Base-by-base conservation (phyloP, 2,329 filamentous ascomycete genomes). In the Penicillium sp. region DNA sequence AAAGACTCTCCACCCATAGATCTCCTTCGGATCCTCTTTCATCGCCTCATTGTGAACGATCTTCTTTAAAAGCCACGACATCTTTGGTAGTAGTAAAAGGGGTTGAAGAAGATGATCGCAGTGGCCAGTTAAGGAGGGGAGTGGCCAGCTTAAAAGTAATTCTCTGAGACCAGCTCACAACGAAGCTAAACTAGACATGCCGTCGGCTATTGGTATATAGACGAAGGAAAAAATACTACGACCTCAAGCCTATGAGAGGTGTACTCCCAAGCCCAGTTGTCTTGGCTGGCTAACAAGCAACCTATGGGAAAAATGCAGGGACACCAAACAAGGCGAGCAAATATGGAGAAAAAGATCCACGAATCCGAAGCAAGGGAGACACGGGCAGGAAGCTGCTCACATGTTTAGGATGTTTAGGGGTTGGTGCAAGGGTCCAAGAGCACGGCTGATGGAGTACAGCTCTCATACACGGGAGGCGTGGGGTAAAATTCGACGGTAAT, bases 11-110 rank as follows among this genome's bases (percentile, higher is more conserved):
- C 86, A 89, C 66, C 85, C 85, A 73, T 88, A 89, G 56, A 89
- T 85, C 68, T 88, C 82, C 19, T 80, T 77, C 17, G 87, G 87
- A 67, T 89, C 87, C 35, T 76, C 73, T 67, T 81, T 85, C 83
- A 90, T 89, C 42, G 88, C 84, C 70, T 90, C 85, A 77, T 89
- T 89, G 72, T 82, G 82, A 63, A 88, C 80, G 66, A 88, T 77
- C 63, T 74, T 75, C 63, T 77, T 78, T 53, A 88, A 78, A 61
- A 86, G 69, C 53, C 60, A 63, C 46, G 69, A 64, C 68, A 82
- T 81, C 50, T 36, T 70, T 64, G 47, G 19, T 28, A 44, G 47
- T 33, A 43, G 31, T 5, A 22, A 47, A 30, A 36, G n/a, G 9
- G 17, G 25, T 45, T 19, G 22, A 50, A 36, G 61, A 56, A 60